Base-by-base conservation (phyloP, 2,329 filamentous ascomycete genomes). In the Fusarium sarcochroum region DNA sequence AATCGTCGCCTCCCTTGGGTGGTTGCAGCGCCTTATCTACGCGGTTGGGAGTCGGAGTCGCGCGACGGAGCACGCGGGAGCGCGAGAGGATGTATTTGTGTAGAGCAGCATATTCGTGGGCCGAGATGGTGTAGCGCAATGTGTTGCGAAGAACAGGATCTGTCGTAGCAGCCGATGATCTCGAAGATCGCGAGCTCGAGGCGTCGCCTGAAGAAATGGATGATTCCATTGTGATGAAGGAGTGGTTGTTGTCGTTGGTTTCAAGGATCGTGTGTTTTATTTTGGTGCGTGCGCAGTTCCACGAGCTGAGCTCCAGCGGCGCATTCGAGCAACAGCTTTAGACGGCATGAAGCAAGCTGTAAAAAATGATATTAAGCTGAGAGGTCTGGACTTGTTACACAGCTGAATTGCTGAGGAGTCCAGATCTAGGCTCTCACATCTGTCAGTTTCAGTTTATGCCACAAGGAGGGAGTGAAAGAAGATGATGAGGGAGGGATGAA, bases 121-220 rank as follows among this genome's bases (percentile, higher is more conserved):
- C 90, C 8, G 89, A 91, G 76, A 94, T 93, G 59, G 92, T 96
- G 80, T 97, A 94, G 70, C 94, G 91, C 61, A 98, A 85, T 42
- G 93, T 90, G 79, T 96, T 97, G 79, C 93, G 92, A 58, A 97
- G 85, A 66, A 97, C 86, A 7, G 92, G 91, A 70, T 95, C 91
- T 61, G 65, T 61, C 10, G 61, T 57, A 30, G 71, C 47, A 21
- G 53, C 60, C 14, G 71, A 68, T n/a, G 67, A 51, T 55, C 70
- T 59, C 23, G 62, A 63, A 32, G 71, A 62, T 38, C 68, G 70
- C 60, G 63, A 65, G 59, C 67, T 44, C 18, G 72, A 64, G 32
- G 67, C 64, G 20, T 75, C 73, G 61, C 69, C 38, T 8, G 71
- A 71, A 17, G 71, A 54, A 42, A 32, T 49, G 21, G 72, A 68